Evolutionary conservation across 164 flowering plant species (phyloP).

Genomic region (Aristolochia californica): DNA sequence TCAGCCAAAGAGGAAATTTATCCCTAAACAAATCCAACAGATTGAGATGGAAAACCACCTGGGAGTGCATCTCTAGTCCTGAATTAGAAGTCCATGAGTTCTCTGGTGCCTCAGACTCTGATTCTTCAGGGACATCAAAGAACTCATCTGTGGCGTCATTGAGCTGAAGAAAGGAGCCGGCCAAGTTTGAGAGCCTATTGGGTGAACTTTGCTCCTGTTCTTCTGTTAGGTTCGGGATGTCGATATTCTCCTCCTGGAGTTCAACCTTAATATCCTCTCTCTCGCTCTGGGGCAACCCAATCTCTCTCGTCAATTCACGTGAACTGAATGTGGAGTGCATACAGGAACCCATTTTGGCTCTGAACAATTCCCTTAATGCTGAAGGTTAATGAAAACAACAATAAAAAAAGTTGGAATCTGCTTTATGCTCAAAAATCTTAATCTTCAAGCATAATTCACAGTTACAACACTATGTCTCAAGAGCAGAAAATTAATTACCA

Average conservation of each 20-base stretch:
- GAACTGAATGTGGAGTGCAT: slow-evolving; percentile 30
- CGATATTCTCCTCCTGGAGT: slow-evolving; percentile 14
- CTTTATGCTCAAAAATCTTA: background rate
- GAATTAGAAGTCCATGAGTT: slow-evolving; percentile 29
- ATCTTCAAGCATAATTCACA: background rate
- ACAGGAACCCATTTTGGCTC: slow-evolving; percentile 38
- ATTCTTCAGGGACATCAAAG: slow-evolving; percentile 56
- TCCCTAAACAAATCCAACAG: background rate
- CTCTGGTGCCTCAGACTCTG: slow-evolving; percentile 33
- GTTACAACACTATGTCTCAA: no score
- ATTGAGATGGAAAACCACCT: slow-evolving; percentile 18
- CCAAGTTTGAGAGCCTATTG: slow-evolving; percentile 23
- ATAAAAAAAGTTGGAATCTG: background rate
- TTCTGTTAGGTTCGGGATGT: slow-evolving; percentile 16
- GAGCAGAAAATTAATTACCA: slow-evolving; percentile 28
- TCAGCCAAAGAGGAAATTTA: background rate
- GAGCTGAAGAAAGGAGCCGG: slow-evolving; percentile 24
- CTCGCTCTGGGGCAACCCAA: slow-evolving; percentile 19
- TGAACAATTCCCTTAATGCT: slow-evolving; percentile 76
- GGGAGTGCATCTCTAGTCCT: slow-evolving; percentile 22
- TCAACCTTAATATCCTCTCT: slow-evolving; percentile 26
- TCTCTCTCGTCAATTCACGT: slow-evolving; percentile 27
- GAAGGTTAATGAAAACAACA: slow-evolving; percentile 15
- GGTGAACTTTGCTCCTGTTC: slow-evolving; percentile 15
- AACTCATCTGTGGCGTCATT: slow-evolving; percentile 56